Evolutionary conservation across 129 eudicot genomes (phyloP).

Genomic region (Centrapalus pauciflorus): DNA sequence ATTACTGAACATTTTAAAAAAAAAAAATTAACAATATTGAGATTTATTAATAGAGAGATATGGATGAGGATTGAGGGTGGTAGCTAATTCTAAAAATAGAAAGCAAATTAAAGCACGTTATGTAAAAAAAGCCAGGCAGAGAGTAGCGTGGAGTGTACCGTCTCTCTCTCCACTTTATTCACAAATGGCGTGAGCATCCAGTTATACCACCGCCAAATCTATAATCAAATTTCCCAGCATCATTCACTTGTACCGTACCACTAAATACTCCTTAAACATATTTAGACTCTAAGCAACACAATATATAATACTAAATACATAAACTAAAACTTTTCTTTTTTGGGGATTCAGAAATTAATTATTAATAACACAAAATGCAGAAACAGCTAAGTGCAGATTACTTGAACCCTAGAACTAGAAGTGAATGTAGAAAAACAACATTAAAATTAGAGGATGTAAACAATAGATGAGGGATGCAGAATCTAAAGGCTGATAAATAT

Average conservation of each 20-base stretch:
- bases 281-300: background rate
- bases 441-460: background rate
- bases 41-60: too few species aligned
- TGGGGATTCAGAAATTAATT: constrained; percentile 4
- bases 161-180: constrained; percentile 12
- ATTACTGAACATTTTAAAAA: too few species aligned
- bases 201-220: constrained; percentile 20
- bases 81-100: constrained; percentile 13
- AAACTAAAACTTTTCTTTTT: background rate
- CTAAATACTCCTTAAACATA: background rate
- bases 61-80: background rate
- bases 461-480: constrained; percentile 18
- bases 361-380: background rate
- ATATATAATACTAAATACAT: too few species aligned
- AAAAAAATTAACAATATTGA: too few species aligned
- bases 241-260: background rate
- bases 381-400: background rate
- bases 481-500: constrained; percentile 22
- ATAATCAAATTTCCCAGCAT: too few species aligned
- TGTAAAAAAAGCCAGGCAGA: background rate
- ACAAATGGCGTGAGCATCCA: constrained; percentile 3
- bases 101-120: constrained; percentile 12
- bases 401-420: constrained; percentile 4
- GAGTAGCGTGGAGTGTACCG: background rate
- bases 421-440: constrained; percentile 11